Conservation (phyloP, 331 rosid species). For the Malus hybrid region DNA sequence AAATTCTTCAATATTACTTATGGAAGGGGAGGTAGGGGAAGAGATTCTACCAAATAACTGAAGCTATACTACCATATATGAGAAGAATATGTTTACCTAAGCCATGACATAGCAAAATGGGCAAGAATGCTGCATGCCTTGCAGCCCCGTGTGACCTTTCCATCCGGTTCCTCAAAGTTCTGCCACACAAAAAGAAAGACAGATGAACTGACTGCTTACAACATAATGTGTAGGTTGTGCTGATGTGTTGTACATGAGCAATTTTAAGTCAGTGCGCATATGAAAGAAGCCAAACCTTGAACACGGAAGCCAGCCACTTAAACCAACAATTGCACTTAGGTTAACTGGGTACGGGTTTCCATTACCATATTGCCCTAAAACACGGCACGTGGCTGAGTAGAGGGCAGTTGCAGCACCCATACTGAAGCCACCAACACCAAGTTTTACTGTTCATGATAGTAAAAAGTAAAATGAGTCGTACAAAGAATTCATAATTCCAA, state of each 20-base stretch:
- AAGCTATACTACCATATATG: neutral
- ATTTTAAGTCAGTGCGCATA: conserved; percentile 2
- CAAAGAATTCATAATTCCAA: neutral
- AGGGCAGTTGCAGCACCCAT: conserved; percentile 98
- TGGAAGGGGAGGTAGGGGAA: neutral
- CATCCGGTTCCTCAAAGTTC: conserved; percentile 60
- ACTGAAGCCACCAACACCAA: conserved; percentile 94
- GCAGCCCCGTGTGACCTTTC: conserved; percentile 51
- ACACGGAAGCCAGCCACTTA: conserved; percentile 99
- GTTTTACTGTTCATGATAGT: conserved; percentile 55
- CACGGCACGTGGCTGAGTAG: conserved; percentile 73
- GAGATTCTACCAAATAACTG: neutral
- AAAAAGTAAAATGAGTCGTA: conserved; percentile 4
- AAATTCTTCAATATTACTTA: neutral
- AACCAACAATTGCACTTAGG: conserved; percentile 68
- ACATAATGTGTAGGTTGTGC: too few relatives aligned
- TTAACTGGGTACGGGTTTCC: conserved; percentile 73
- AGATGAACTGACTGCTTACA: too few relatives aligned
- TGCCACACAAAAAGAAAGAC: conserved; percentile 9
- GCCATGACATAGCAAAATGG: conserved; percentile 80
- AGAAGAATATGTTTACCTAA: conserved; percentile 43
- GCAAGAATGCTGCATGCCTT: conserved; percentile 73
- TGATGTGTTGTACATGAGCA: too few relatives aligned
- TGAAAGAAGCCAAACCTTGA: conserved; percentile 60
- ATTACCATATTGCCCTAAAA: conserved; percentile 68